Base-by-base conservation (phyloP, 176 grass and related monocot genomes). In the Tuctoria greenei region DNA sequence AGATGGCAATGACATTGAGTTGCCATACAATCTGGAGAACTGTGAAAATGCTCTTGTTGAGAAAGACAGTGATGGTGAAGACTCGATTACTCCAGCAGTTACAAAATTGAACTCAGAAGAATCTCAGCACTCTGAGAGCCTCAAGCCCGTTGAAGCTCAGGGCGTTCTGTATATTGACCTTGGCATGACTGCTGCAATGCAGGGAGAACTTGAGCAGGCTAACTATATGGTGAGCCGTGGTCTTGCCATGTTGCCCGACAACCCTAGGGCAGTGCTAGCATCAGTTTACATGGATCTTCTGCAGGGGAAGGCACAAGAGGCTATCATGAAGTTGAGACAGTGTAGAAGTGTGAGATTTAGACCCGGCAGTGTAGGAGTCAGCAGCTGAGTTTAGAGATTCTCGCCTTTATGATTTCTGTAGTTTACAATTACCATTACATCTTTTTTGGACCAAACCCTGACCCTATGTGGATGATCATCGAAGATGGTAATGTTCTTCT, bases 271-370 rank as follows among this genome's bases (percentile, higher is more conserved):
- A 75, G 42, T 95, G 66, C 85, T 99, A 56, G 89, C 89, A 46
- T 82, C 86, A 42, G 55, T 95, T 20, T 99, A 92, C 81, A 58
- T 99, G 72, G 95, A 99, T 78, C 91, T 99, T 88, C 80, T 90
- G 36, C 85, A 79, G 52, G 92, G 87, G 27, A 95, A 88, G 65
- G 27, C 70, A n/a, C 85, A 84, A 84, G 89, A 92, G 10, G 91
- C 91, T 61, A 64, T 90, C 24, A 11, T 26, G 37, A 99, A 94
- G 77, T 86, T 99, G 84, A 87, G 80, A 82, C 84, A 78, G 70
- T 90, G 91, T 85, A 91, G 85, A 76, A 82, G 71, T 74, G 91
- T 92, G 65, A 92, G 80, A 73, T 95, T 95, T 86, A 73, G 82
- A 35, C 73, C 62, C 18, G 24, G 40, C 76, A 82, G 79, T 83